Percentiles rank a stretch among this genome's conserved stretches.
Conservation (phyloP, 257 asterid species). For the Cinchona pubescens region DNA sequence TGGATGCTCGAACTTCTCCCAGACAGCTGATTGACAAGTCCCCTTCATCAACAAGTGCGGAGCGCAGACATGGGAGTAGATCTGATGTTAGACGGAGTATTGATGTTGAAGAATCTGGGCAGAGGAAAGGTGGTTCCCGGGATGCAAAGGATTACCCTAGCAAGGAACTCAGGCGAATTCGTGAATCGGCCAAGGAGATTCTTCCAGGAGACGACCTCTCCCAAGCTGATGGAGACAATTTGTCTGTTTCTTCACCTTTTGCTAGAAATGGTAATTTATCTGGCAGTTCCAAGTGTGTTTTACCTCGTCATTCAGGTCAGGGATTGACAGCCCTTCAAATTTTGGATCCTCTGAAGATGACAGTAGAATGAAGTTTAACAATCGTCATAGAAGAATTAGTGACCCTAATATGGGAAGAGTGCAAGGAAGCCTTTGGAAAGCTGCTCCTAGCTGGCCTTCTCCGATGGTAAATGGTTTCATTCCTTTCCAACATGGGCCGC, state of each 20-base stretch:
- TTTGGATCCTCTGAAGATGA: constrained; percentile 74
- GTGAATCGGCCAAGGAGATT: constrained; percentile 48
- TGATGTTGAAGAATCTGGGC: constrained; percentile 69
- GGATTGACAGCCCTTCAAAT: constrained; percentile 59
- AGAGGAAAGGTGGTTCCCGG: constrained; percentile 66
- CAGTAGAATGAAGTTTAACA: constrained; percentile 60
- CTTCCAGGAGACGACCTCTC: constrained; percentile 59
- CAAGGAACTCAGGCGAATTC: constrained; percentile 64
- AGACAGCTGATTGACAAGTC: constrained; percentile 61
- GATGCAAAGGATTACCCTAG: constrained; percentile 57
- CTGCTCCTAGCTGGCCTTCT: constrained; percentile 87
- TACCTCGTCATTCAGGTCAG: constrained; percentile 63
- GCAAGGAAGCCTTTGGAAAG: constrained; percentile 87
- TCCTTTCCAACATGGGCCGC: constrained; percentile 86
- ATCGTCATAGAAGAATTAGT: constrained; percentile 67
- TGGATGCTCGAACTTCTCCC: constrained; percentile 66
- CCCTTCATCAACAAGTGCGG: constrained; percentile 58
- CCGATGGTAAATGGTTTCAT: constrained; percentile 87
- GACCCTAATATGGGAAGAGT: constrained; percentile 78
- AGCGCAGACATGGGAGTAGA: constrained; percentile 56
- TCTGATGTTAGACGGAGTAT: constrained; percentile 60
- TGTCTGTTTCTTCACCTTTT: constrained; percentile 78
- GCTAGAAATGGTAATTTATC: constrained; percentile 52
- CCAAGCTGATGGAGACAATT: constrained; percentile 62
- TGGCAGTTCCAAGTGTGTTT: constrained; percentile 52